These are phyloP conservation scores for Phaeosphaeria sp. DNA, from an alignment of 2,329 filamentous ascomycete species.

Conservation along the genomic window DNA sequence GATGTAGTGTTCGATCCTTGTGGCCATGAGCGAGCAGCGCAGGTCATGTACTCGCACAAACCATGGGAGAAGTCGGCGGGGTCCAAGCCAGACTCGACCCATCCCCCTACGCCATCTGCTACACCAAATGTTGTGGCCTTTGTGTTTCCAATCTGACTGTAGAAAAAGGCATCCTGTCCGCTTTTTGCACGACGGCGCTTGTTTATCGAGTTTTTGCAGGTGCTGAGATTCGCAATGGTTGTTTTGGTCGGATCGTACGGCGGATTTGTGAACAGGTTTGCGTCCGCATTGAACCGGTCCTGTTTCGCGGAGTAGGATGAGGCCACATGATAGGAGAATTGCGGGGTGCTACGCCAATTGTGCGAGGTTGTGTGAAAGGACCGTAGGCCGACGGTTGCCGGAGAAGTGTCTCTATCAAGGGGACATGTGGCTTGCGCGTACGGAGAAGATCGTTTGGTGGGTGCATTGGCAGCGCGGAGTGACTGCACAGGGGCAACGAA, in stretches of 20 bases:
- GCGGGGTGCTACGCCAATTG: conserved; percentile 31
- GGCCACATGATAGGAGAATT: conserved; percentile 49
- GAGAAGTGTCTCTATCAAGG: conserved; percentile 35
- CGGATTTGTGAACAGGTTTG: conserved; percentile 45
- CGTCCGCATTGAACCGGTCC: conserved; percentile 43
- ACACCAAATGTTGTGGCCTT: conserved; percentile 82
- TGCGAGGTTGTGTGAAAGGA: conserved; percentile 41
- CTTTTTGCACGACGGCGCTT: conserved; percentile 73
- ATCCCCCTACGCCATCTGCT: conserved; percentile 94
- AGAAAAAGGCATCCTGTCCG: conserved; percentile 97
- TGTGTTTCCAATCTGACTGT: conserved; percentile 75
- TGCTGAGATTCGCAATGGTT: conserved; percentile 30
- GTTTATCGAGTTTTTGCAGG: conserved; percentile 50
- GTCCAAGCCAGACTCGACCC: conserved; percentile 90
- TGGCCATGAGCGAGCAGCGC: conserved; percentile 68
- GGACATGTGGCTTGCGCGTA: conserved; percentile 38
- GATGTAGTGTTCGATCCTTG: conserved; percentile 46
- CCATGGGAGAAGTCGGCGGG: conserved; percentile 95
- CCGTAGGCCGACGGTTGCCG: conserved; percentile 35
- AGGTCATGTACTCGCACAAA: conserved; percentile 91
- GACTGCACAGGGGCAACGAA: conserved; percentile 31
- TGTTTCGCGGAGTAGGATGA: conserved; percentile 51
- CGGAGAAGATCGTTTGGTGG: conserved; percentile 19
- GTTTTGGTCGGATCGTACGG: conserved; percentile 33
- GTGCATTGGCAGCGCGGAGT: conserved; percentile 20